These are phyloP conservation scores for Trypethelium eluteriae DNA, from an alignment of 495 filamentous ascomycete genomes.

Conservation along the genomic window DNA sequence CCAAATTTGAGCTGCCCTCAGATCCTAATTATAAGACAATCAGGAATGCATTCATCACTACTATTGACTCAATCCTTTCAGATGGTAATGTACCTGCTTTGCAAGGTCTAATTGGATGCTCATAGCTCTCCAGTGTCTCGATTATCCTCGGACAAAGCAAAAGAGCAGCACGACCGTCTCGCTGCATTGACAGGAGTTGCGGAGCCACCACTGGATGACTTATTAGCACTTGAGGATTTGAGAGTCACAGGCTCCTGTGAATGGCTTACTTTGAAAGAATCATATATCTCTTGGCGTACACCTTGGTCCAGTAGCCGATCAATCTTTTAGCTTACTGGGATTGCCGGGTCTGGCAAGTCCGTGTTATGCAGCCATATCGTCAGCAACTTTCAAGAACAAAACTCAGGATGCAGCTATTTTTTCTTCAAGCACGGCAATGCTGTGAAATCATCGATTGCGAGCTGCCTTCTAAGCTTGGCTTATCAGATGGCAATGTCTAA, in stretches of 20 bases:
- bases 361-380: conserved; percentile 30
- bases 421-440: conserved; percentile 37
- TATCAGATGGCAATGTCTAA: conserved; percentile 36
- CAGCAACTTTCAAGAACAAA: conserved; percentile 19
- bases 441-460: conserved; percentile 25
- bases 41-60: neutral
- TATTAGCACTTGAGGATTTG: neutral
- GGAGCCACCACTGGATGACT: neutral
- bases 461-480: conserved; percentile 35
- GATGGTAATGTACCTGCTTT: neutral
- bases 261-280: conserved; percentile 14
- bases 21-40: conserved; percentile 11
- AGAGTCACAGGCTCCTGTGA: conserved; percentile 2
- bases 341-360: conserved; percentile 36
- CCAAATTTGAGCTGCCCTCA: neutral
- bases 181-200: neutral
- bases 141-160: too few relatives aligned
- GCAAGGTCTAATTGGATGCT: too few relatives aligned
- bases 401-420: conserved; percentile 29
- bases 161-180: too few relatives aligned
- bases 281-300: conserved; percentile 6
- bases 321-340: conserved; percentile 33
- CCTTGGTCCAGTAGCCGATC: neutral
- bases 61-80: neutral
- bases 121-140: too few relatives aligned